Conservation (phyloP, 768 basidiomycete species). For the Pulveroboletus sp. region DNA sequence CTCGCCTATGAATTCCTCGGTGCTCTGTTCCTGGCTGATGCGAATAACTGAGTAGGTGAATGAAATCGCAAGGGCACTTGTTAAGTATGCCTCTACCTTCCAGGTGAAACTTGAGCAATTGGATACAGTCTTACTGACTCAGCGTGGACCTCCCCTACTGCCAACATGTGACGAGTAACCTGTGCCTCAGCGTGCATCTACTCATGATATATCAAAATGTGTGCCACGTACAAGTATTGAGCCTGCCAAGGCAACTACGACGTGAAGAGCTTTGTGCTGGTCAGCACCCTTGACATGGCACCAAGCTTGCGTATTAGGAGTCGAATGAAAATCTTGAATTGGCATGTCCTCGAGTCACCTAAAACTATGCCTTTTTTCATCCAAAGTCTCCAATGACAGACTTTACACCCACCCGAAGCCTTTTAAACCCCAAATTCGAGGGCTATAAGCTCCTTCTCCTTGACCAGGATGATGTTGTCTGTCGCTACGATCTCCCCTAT, state of each 20-base stretch:
- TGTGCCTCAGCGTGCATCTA: neutral
- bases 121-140: too few species aligned
- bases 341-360: neutral
- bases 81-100: neutral
- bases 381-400: slow-evolving; percentile 24
- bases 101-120: too few species aligned
- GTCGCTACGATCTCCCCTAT: slow-evolving; percentile 45
- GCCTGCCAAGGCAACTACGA: neutral
- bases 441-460: slow-evolving; percentile 72
- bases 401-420: slow-evolving; percentile 45
- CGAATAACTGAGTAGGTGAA: neutral
- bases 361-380: neutral
- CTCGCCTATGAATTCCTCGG: slow-evolving; percentile 40
- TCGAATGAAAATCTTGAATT: neutral
- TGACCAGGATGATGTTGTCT: slow-evolving; percentile 50
- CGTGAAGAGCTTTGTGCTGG: neutral
- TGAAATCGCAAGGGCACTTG: neutral
- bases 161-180: neutral
- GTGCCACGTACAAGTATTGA: neutral
- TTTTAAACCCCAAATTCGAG: slow-evolving; percentile 81
- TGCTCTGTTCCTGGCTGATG: neutral
- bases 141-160: too few species aligned
- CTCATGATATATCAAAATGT: neutral
- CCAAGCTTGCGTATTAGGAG: too few species aligned
- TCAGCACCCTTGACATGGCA: neutral